Evolutionary conservation across 306 rosid species (phyloP).

Genomic region (Sicyos baderoa): DNA sequence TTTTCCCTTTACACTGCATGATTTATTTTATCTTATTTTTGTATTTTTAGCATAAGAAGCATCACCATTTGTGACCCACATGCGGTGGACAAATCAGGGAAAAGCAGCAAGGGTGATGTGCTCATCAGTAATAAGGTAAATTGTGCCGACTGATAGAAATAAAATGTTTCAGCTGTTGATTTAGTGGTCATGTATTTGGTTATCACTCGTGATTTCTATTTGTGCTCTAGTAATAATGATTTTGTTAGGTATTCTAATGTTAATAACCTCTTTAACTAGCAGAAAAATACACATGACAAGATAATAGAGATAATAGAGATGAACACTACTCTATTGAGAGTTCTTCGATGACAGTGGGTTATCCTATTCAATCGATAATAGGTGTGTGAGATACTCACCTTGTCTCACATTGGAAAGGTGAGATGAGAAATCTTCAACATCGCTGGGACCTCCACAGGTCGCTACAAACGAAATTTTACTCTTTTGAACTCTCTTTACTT

Average conservation of each 20-base stretch:
- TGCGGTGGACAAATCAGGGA: slow-evolving; percentile 39
- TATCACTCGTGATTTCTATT: background rate
- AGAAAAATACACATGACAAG: no score
- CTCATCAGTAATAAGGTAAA: slow-evolving; percentile 59
- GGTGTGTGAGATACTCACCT: no score
- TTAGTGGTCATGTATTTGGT: background rate
- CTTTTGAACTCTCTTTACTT: no score
- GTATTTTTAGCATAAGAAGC: slow-evolving; percentile 54
- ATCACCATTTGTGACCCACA: slow-evolving; percentile 52
- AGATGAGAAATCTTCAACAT: no score
- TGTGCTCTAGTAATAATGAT: background rate
- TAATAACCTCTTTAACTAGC: no score
- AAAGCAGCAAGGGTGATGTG: slow-evolving; percentile 44
- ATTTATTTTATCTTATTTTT: no score
- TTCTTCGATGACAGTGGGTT: background rate
- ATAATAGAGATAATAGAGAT: no score
- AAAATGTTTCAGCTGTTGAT: background rate
- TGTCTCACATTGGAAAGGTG: no score
- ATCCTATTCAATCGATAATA: no score
- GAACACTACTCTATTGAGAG: no score
- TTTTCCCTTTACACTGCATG: slow-evolving; percentile 3
- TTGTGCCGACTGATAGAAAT: background rate
- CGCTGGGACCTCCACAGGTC: no score
- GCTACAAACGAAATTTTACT: no score
- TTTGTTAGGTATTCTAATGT: background rate